phyloP scores from a whole-genome alignment of 495 filamentous ascomycete genomes.

The Aspergillus haitiensis region DNA sequence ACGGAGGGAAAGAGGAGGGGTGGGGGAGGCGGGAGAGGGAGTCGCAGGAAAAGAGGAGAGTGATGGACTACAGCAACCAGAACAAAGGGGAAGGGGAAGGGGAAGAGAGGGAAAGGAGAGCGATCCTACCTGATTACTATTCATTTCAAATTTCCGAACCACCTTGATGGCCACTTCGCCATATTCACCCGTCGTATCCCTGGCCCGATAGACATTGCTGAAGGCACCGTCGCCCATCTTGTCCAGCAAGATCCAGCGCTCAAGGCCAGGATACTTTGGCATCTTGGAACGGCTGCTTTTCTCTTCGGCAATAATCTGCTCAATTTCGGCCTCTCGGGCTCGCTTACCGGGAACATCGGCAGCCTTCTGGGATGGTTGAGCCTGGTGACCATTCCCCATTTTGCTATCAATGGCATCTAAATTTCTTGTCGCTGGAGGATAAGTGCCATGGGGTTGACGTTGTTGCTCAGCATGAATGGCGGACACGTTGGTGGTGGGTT shows the following conservation, averaged over 20 bases:
- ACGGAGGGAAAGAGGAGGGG: conserved; percentile 2
- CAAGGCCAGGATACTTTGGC: conserved; percentile 87
- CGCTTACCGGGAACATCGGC: conserved; percentile 43
- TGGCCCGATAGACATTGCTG: conserved; percentile 94
- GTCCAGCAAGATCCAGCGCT: conserved; percentile 84
- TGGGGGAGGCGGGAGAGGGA: conserved; percentile 14
- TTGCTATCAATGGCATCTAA: conserved; percentile 56
- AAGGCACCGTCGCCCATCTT: conserved; percentile 99
- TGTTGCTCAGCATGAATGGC: conserved; percentile 67
- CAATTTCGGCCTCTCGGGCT: conserved; percentile 58
- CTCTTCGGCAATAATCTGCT: conserved; percentile 88
- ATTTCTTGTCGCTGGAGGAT: conserved; percentile 53
- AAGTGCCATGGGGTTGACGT: conserved; percentile 49
- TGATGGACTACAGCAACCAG: background rate
- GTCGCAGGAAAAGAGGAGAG: conserved; percentile 20
- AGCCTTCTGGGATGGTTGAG: conserved; percentile 53
- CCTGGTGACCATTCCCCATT: conserved; percentile 56
- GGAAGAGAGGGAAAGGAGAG: conserved; percentile 25
- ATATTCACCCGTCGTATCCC: conserved; percentile 64
- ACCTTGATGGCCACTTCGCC: conserved; percentile 97
- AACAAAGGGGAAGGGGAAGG: conserved; percentile 21
- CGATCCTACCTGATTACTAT: conserved; percentile 82
- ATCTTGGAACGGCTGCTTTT: conserved; percentile 79
- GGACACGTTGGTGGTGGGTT: conserved; percentile 68
- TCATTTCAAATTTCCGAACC: conserved; percentile 98